Percentiles rank a stretch among this genome's conserved stretches.
Evolutionary conservation across 495 filamentous ascomycete species (phyloP).

Genomic region (Durotheca rogersii): DNA sequence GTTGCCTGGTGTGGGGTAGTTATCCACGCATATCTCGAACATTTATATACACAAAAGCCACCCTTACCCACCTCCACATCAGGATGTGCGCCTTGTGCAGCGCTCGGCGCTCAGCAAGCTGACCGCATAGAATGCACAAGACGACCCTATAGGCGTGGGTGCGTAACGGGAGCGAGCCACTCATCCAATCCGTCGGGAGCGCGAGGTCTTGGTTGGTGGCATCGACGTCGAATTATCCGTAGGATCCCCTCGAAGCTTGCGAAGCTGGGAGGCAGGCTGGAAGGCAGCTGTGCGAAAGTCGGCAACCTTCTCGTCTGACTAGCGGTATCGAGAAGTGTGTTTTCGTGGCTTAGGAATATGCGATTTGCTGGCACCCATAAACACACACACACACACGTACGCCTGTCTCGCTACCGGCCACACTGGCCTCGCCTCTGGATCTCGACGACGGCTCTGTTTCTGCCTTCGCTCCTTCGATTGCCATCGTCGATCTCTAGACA

Average conservation of each 20-base stretch:
- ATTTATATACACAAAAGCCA: too few relatives aligned
- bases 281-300: constrained; percentile 8
- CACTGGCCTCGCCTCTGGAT: constrained; percentile 3
- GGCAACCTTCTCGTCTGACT: constrained; percentile 18
- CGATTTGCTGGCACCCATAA: constrained; percentile 12
- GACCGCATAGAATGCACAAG: neutral
- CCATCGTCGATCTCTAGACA: too few relatives aligned
- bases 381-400: too few relatives aligned
- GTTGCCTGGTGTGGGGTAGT: too few relatives aligned
- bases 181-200: neutral
- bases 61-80: too few relatives aligned
- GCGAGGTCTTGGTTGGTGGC: neutral
- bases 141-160: neutral
- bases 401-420: neutral
- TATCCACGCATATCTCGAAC: too few relatives aligned
- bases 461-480: neutral
- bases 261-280: neutral
- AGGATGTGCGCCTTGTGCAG: too few relatives aligned
- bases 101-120: too few relatives aligned
- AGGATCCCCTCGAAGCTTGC: neutral
- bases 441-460: constrained; percentile 3
- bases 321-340: constrained; percentile 21
- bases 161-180: neutral
- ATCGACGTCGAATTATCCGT: neutral
- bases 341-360: constrained; percentile 4